These are phyloP conservation scores for Verticillium klebahnii DNA, from an alignment of 2,329 filamentous ascomycete species.

Conservation along the genomic window DNA sequence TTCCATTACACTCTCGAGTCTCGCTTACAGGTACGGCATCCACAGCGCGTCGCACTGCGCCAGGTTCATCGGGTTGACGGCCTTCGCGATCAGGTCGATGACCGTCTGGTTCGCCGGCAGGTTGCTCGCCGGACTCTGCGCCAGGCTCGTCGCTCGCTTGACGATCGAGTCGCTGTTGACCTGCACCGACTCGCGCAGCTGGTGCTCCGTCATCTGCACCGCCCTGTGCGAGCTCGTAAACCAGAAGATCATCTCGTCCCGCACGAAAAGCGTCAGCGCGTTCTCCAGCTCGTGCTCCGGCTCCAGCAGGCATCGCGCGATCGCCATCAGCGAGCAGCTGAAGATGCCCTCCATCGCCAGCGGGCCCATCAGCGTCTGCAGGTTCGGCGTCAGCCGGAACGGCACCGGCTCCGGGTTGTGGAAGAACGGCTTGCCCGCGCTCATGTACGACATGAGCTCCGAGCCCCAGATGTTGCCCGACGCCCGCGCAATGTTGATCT, in stretches of 20 bases:
- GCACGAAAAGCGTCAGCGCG: slow-evolving; percentile 88
- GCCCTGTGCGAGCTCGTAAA: slow-evolving; percentile 73
- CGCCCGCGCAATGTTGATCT: slow-evolving; percentile 83
- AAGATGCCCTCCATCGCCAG: slow-evolving; percentile 95
- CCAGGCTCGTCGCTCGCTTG: slow-evolving; percentile 81
- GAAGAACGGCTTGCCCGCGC: slow-evolving; percentile 78
- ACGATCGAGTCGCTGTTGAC: slow-evolving; percentile 87
- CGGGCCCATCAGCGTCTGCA: slow-evolving; percentile 94
- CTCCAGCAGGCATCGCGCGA: slow-evolving; percentile 88
- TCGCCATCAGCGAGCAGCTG: slow-evolving; percentile 91
- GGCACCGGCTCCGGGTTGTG: slow-evolving; percentile 94
- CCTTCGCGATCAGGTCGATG: slow-evolving; percentile 88
- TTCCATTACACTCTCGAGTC: background rate
- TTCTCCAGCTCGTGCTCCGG: slow-evolving; percentile 89
- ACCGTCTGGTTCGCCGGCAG: slow-evolving; percentile 95
- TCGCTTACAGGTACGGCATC: slow-evolving; percentile 84
- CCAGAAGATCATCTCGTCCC: slow-evolving; percentile 98
- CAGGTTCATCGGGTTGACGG: slow-evolving; percentile 87
- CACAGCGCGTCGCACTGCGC: slow-evolving; percentile 87
- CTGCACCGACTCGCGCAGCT: slow-evolving; percentile 75
- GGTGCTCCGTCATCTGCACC: slow-evolving; percentile 50
- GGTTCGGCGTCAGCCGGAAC: slow-evolving; percentile 93
- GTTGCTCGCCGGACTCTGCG: slow-evolving; percentile 71
- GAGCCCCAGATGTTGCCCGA: slow-evolving; percentile 95
- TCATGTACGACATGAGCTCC: slow-evolving; percentile 89